A percentile compares a stretch with the other conserved stretches of the same genome.
Evolutionary conservation across 78 protist genomes (phyloP).

Genomic region (Dictyostelium brefeldianum): DNA sequence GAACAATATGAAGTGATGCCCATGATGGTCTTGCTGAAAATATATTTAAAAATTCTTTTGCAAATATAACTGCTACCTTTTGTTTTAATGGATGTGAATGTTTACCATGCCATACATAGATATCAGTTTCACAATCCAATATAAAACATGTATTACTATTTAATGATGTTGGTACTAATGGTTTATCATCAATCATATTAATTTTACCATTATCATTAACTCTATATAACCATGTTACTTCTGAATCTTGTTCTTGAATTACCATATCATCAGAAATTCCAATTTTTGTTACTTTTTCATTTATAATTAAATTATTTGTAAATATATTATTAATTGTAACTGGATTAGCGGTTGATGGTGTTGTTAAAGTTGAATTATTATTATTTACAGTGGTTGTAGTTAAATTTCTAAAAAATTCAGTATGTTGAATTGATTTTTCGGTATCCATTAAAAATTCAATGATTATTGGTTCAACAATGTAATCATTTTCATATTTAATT

Average conservation of each 20-base stretch:
- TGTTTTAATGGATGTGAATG: constrained; percentile 58
- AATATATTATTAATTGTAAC: constrained; percentile 18
- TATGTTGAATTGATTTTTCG: neutral
- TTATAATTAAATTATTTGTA: constrained; percentile 17
- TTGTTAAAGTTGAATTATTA: neutral
- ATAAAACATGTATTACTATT: constrained; percentile 74
- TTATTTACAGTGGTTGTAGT: no score
- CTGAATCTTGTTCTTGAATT: constrained; percentile 12
- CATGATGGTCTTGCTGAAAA: constrained; percentile 65
- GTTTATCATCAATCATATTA: constrained; percentile 38
- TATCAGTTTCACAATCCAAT: constrained; percentile 73
- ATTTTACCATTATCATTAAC: constrained; percentile 72
- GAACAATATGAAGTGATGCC: constrained; percentile 69
- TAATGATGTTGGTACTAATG: constrained; percentile 47
- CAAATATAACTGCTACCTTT: constrained; percentile 55
- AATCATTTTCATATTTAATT: constrained; percentile 57
- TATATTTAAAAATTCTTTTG: constrained; percentile 65
- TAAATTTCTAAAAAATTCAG: constrained; percentile 22
- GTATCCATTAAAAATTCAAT: constrained; percentile 41
- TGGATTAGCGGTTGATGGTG: no score
- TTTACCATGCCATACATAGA: constrained; percentile 72
- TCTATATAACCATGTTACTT: constrained; percentile 57
- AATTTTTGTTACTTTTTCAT: constrained; percentile 1
- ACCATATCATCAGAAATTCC: neutral
- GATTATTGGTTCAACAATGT: constrained; percentile 37